Evolutionary conservation across 2,329 filamentous ascomycete species (phyloP), one percentile per base, ranked within the genome.

Genomic region (Penicillium vulpinum): DNA sequence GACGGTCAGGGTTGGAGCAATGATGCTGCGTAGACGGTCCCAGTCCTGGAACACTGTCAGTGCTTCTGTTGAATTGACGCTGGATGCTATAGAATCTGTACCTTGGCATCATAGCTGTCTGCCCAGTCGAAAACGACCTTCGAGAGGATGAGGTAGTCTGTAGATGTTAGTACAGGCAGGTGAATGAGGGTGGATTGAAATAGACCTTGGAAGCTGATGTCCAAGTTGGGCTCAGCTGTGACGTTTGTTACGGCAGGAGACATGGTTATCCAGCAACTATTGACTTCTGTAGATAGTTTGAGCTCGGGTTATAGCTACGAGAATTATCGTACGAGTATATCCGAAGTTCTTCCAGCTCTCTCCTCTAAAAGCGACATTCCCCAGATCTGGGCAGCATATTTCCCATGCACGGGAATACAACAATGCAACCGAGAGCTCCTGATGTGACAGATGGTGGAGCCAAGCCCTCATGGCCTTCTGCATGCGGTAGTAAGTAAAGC

Each of bases 1-100:
- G 66, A 91, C 68, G 22, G 60, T 69, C 43, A 70, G 54, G 2
- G 64, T 68, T 28, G 79, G 78, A 13, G 79, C 77, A 43, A 81
- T 73, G 63, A 76, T 76, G 33, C 68, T 68, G 52, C 67, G 67
- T 11, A 78, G 69, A 24, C 75, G 73, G 22, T 68, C 66, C 75
- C 74, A 77, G 62, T 78, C 74, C 73, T 77, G n/a, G 41, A 11
- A 38, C 15, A n/a, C 8, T 43, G 24, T 35, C 31, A n/a, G 28
- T 26, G 1, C 5, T 22, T 5, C 16, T 9, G 6, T 21, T 22
- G 1, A 13, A 10, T 10, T 33, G 9, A 3, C 1, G 0, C 39
- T 24, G 1, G 5, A 13, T 21, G 13, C 13, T 4, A 29, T 29
- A 2, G 22, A 13, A 26, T 36, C 4, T 58, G 39, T 66, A 75